Evolutionary conservation across 345 rosid species (phyloP).

Genomic region (Eucalyptus regnans): DNA sequence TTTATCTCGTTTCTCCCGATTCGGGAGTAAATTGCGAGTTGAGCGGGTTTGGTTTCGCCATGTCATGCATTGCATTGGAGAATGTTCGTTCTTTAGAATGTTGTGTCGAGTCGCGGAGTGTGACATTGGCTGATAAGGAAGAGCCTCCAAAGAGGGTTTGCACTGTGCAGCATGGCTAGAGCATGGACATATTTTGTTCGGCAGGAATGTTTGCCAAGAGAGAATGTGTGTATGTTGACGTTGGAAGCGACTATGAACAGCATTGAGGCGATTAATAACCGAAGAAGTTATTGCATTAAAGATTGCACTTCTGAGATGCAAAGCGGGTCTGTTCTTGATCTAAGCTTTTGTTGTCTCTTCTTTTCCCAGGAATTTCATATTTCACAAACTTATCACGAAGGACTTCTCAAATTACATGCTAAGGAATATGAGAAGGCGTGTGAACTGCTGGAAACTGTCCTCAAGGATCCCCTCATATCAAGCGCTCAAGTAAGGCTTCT

Average conservation of each 20-base stretch:
- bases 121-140: background rate
- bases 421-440: slow-evolving; percentile 81
- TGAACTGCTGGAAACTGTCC: slow-evolving; percentile 62
- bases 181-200: background rate
- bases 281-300: background rate
- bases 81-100: background rate
- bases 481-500: slow-evolving; percentile 43
- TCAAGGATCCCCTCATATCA: slow-evolving; percentile 74
- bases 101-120: background rate
- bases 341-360: background rate
- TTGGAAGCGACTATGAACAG: background rate
- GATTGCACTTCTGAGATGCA: background rate
- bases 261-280: background rate
- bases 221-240: background rate
- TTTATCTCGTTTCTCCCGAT: background rate
- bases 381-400: slow-evolving; percentile 82
- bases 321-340: background rate
- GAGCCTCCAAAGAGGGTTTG: background rate
- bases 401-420: slow-evolving; percentile 80
- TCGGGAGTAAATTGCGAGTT: background rate
- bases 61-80: background rate
- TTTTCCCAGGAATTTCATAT: slow-evolving; percentile 78
- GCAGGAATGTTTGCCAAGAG: background rate
- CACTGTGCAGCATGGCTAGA: background rate
- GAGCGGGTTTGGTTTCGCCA: background rate